Percentiles rank a stretch among this genome's conserved stretches.
These are phyloP conservation scores for Cyberlindnera euphorbiae DNA, from an alignment of 805 yeast species.

Conservation along the genomic window DNA sequence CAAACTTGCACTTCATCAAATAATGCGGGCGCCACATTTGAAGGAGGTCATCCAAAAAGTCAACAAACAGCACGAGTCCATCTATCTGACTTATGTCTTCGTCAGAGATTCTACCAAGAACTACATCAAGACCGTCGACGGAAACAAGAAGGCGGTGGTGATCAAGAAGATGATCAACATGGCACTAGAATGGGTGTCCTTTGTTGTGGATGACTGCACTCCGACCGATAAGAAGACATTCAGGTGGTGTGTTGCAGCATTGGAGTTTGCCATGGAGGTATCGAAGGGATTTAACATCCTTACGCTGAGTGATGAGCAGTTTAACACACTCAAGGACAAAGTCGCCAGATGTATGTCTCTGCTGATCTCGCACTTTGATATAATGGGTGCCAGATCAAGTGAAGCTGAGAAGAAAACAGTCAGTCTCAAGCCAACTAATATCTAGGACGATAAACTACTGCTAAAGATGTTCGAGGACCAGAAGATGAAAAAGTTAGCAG, in stretches of 20 bases:
- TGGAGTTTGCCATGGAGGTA: conserved; percentile 94
- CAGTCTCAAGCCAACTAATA: conserved; percentile 35
- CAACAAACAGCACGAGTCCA: conserved; percentile 67
- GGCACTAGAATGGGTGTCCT: conserved; percentile 87
- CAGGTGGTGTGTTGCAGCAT: conserved; percentile 92
- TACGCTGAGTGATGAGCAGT: conserved; percentile 73
- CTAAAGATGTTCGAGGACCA: conserved; percentile 59
- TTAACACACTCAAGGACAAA: conserved; percentile 62
- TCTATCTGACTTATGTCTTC: conserved; percentile 69
- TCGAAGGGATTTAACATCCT: conserved; percentile 86
- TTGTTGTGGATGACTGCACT: conserved; percentile 89
- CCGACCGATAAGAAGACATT: conserved; percentile 90
- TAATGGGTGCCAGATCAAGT: conserved; percentile 94
- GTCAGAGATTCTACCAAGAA: conserved; percentile 79
- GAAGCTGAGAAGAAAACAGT: conserved; percentile 50
- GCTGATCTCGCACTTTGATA: conserved; percentile 91
- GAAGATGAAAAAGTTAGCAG: conserved; percentile 58
- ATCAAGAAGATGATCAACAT: conserved; percentile 68
- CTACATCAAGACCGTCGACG: conserved; percentile 59
- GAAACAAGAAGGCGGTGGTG: conserved; percentile 59
- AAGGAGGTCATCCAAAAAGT: conserved; percentile 49
- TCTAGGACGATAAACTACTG: conserved; percentile 50
- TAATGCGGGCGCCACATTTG: conserved; percentile 53
- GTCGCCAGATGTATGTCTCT: conserved; percentile 94
- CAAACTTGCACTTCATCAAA: conserved; percentile 58